These are phyloP conservation scores for Boletus sp. DNA, from an alignment of 768 basidiomycete species.

Conservation along the genomic window DNA sequence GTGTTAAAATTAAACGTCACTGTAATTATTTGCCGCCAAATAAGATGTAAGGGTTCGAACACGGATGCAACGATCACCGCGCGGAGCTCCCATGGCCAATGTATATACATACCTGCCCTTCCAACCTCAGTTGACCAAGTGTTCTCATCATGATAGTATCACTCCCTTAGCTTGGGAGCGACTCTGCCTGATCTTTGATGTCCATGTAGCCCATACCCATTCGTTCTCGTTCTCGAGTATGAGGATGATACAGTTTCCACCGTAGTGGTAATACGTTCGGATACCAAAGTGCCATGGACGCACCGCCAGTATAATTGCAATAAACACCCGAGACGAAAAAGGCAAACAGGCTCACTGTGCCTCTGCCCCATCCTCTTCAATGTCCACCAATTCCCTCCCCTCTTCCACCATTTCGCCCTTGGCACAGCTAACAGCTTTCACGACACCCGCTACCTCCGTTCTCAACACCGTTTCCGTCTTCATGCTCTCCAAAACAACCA, in stretches of 20 bases:
- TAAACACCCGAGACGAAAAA: not conserved
- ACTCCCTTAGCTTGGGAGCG: not conserved
- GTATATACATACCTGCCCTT: too few relatives aligned
- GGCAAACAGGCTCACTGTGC: not conserved
- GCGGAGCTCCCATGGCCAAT: too few relatives aligned
- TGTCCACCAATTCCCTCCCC: conserved; percentile 72
- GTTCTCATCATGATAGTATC: not conserved
- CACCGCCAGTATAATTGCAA: not conserved
- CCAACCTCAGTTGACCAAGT: not conserved
- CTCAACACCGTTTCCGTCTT: conserved; percentile 93
- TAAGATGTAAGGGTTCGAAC: too few relatives aligned
- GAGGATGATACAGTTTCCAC: not conserved
- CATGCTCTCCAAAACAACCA: conserved; percentile 92
- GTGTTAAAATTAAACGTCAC: not conserved
- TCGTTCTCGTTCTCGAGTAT: too few relatives aligned
- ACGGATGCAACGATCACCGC: too few relatives aligned
- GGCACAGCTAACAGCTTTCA: conserved; percentile 68
- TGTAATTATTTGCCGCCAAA: not conserved
- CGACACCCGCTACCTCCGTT: conserved; percentile 63
- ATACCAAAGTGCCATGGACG: not conserved
- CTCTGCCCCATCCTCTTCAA: conserved; percentile 41
- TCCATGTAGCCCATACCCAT: not conserved
- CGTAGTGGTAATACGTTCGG: not conserved
- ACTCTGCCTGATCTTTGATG: not conserved
- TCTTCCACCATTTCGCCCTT: conserved; percentile 94